A percentile compares a stretch with the other conserved stretches of the same genome.
Evolutionary conservation across 352 stramenopile species (phyloP).

Genomic region (Pythium dissotocum): DNA sequence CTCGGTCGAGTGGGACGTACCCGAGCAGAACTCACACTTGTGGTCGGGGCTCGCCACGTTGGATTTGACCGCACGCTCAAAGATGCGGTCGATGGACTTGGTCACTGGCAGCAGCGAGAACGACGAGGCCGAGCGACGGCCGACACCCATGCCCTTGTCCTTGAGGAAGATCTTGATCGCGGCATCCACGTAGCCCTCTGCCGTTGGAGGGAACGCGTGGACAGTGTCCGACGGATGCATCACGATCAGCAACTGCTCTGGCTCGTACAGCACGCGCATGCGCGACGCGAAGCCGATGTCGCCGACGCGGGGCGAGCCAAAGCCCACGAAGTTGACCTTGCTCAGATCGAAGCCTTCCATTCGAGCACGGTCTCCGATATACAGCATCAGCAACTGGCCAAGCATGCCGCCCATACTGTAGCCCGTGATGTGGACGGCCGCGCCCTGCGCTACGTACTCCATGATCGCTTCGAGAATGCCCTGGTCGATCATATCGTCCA

Average conservation of each 20-base stretch:
- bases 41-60: constrained; percentile 31
- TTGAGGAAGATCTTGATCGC: constrained; percentile 87
- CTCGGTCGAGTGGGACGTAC: constrained; percentile 58
- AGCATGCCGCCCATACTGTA: constrained; percentile 89
- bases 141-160: constrained; percentile 65
- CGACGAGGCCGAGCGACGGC: constrained; percentile 57
- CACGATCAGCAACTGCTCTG: constrained; percentile 78
- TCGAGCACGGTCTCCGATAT: constrained; percentile 72
- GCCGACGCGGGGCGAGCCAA: constrained; percentile 77
- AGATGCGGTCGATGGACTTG: constrained; percentile 72
- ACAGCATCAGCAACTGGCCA: constrained; percentile 76
- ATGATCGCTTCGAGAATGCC: constrained; percentile 75
- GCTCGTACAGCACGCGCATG: constrained; percentile 72
- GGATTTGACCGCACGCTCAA: constrained; percentile 66
- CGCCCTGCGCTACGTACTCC: constrained; percentile 69
- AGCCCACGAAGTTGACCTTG: constrained; percentile 85
- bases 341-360: constrained; percentile 72
- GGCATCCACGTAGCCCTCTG: constrained; percentile 77
- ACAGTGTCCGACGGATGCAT: constrained; percentile 85
- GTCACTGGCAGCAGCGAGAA: constrained; percentile 81
- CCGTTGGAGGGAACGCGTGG: constrained; percentile 79
- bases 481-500: constrained; percentile 85
- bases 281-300: constrained; percentile 79
- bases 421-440: constrained; percentile 77
- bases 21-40: constrained; percentile 63